These are phyloP conservation scores for Mycena chlorophos DNA, from an alignment of 768 basidiomycete genomes.

Conservation along the genomic window DNA sequence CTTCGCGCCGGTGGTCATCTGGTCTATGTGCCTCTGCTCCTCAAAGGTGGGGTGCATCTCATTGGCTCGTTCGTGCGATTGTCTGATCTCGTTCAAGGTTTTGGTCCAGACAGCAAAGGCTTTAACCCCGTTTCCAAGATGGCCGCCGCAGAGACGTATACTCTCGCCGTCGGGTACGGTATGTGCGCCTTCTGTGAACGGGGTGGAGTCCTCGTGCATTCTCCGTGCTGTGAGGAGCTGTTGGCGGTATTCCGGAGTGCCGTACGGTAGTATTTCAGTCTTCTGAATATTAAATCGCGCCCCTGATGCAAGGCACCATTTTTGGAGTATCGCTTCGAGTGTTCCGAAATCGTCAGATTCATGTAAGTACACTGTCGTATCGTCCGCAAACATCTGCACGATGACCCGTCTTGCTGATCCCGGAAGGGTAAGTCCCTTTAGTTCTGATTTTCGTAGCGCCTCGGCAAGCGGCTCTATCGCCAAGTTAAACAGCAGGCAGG, in stretches of 20 bases:
- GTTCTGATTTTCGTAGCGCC: too few species aligned
- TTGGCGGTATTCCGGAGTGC: constrained; percentile 10
- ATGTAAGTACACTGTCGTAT: too few species aligned
- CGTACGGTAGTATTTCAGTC: constrained; percentile 2
- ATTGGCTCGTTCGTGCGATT: constrained; percentile 16
- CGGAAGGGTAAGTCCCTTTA: too few species aligned
- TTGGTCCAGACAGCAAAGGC: constrained; percentile 28
- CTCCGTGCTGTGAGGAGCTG: constrained; percentile 5
- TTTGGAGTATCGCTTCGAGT: constrained; percentile 28
- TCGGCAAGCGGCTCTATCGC: too few species aligned
- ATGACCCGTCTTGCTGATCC: too few species aligned
- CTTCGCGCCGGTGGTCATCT: constrained; percentile 30
- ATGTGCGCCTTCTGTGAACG: constrained; percentile 18
- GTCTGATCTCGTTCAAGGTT: constrained; percentile 29
- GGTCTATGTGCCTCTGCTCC: constrained; percentile 26
- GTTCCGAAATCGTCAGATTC: constrained; percentile 26
- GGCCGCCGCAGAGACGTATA: constrained; percentile 33
- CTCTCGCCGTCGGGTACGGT: constrained; percentile 31
- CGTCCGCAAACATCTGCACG: too few species aligned
- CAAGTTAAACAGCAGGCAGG: too few species aligned
- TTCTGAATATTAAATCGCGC: constrained; percentile 35
- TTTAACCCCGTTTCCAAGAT: constrained; percentile 30
- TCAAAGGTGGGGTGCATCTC: constrained; percentile 31
- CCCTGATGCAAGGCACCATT: constrained; percentile 2
- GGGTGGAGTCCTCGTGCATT: background rate